Base-by-base conservation (phyloP, 805 yeast species). In the Komagataella pseudopastoris region DNA sequence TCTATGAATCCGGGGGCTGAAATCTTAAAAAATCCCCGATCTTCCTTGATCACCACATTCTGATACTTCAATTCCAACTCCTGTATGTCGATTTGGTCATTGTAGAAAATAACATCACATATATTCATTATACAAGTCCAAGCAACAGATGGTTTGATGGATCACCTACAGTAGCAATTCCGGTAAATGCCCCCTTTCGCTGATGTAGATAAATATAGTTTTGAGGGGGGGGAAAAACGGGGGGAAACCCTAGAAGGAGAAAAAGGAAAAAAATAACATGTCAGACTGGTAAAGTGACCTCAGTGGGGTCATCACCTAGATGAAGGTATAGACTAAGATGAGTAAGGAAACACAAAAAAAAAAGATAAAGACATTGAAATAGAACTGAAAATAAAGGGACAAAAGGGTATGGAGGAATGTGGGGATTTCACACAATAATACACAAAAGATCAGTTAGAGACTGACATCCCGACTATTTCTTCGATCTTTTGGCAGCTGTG, bases 1-100 rank as follows among this genome's bases (percentile, higher is more conserved):
- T 30, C 39, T 6, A 30, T 10, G n/a, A 30, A 30, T 30, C 39
- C 39, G 39, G 39, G 39, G 39, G 39, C 39, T 30, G 39, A 30
- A 30, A 30, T 30, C 39, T 30, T 30, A 14, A 30, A 30, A 30
- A 63, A 52, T 51, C 54, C 52, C 22, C 58, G 51, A 12, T 56
- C 56, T n/a, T 50, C 23, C 36, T 61, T 60, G 18, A 45, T 51
- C n/a, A 50, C 39, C 39, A 30, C 39, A 14, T 30, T 30, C 14
- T 30, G 39, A 8, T 30, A 30, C 39, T 30, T 30, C 39, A 30
- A 30, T 30, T 30, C 14, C 39, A 30, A 30, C 14, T 30, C 39
- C 14, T 30, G 39, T 30, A 30, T 30, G 14, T 30, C 39, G 12
- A 30, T 30, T 30, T 30, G 39, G 14, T 30, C 39, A 30, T 14